These are phyloP conservation scores for Cladosporium austrohemisphaericum DNA, from an alignment of 2,329 filamentous ascomycete genomes.

Conservation along the genomic window DNA sequence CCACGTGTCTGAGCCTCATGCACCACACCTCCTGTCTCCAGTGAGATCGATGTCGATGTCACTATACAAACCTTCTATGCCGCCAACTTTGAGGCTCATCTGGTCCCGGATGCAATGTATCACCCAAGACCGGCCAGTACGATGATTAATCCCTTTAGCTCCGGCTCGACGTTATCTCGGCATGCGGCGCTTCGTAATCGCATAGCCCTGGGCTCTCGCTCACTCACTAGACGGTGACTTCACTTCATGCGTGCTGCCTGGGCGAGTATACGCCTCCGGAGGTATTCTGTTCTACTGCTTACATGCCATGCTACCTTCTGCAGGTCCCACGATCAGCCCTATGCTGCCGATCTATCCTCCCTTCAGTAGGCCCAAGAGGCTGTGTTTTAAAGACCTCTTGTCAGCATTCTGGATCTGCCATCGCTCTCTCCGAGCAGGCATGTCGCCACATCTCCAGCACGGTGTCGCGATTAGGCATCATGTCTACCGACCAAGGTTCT, in stretches of 20 bases:
- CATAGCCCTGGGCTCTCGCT: neutral
- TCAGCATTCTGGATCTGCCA: too few species aligned
- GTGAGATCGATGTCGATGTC: too few species aligned
- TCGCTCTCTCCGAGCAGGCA: slow-evolving; percentile 1
- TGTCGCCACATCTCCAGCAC: neutral
- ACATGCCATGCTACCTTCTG: neutral
- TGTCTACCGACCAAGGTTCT: too few species aligned
- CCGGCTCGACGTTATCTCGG: neutral
- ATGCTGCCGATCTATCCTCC: neutral
- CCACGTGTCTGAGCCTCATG: too few species aligned
- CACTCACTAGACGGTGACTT: neutral
- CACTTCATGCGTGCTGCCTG: too few species aligned
- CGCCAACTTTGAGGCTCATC: too few species aligned
- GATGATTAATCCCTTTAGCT: slow-evolving; percentile 3
- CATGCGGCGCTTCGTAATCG: slow-evolving; percentile 8
- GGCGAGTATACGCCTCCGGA: too few species aligned
- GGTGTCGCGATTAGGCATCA: too few species aligned
- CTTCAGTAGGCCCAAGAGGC: neutral
- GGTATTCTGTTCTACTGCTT: neutral
- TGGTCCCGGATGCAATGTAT: too few species aligned
- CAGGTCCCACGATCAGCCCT: neutral
- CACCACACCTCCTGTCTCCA: too few species aligned
- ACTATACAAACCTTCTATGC: too few species aligned
- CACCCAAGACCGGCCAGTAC: neutral
- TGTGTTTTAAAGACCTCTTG: too few species aligned